These are phyloP conservation scores for Dothidotthia symphoricarpi DNA, from an alignment of 2,329 filamentous ascomycete genomes.

Conservation along the genomic window DNA sequence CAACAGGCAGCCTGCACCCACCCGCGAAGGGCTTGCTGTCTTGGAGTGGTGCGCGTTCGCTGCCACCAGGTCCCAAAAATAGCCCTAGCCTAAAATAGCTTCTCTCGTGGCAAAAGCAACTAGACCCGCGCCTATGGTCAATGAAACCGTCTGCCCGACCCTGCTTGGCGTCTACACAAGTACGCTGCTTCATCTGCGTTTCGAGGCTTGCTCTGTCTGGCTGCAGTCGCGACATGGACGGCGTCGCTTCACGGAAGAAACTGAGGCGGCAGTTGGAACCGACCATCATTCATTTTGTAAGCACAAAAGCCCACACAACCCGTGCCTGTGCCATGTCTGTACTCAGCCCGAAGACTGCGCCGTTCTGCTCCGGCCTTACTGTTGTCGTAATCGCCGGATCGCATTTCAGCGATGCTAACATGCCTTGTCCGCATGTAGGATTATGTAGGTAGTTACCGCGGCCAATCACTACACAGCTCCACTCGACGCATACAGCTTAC, in stretches of 20 bases:
- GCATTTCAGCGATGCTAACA: constrained; percentile 25
- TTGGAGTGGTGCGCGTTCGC: not conserved
- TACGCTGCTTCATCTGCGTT: too few species aligned
- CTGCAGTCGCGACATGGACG: not conserved
- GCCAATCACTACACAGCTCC: constrained; percentile 8
- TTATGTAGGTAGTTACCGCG: constrained; percentile 33
- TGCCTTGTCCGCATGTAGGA: constrained; percentile 24
- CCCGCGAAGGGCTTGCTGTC: too few species aligned
- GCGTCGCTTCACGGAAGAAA: constrained; percentile 11
- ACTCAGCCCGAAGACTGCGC: constrained; percentile 20
- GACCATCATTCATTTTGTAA: constrained; percentile 79
- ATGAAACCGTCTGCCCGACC: too few species aligned
- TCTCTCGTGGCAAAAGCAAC: too few species aligned
- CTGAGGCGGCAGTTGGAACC: constrained; percentile 44
- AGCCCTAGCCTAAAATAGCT: not conserved
- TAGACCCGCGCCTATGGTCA: too few species aligned
- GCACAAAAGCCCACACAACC: constrained; percentile 30
- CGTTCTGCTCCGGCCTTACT: constrained; percentile 11
- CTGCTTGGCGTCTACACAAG: too few species aligned
- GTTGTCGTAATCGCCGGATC: constrained; percentile 14
- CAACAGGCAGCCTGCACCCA: not conserved
- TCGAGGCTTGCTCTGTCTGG: too few species aligned
- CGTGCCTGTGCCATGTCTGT: constrained; percentile 6
- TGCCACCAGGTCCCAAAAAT: not conserved
- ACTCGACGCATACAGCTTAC: not conserved